Conservation (phyloP, 2,329 filamentous ascomycete genomes). For the Bisporella sp. region DNA sequence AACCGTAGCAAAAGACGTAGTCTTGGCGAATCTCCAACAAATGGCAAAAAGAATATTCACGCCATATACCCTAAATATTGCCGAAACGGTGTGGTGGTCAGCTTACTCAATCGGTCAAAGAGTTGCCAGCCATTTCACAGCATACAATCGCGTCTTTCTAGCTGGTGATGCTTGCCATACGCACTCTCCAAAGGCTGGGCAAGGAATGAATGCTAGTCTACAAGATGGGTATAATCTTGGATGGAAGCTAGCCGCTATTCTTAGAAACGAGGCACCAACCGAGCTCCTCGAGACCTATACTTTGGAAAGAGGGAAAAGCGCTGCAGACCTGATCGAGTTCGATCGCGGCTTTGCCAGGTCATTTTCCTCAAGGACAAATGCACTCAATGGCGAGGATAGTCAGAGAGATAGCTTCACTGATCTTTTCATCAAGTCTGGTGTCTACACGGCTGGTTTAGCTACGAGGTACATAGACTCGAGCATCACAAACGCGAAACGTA, state of each 20-base stretch:
- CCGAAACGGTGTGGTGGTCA: conserved; percentile 43
- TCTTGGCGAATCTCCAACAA: conserved; percentile 43
- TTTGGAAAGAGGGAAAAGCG: conserved; percentile 45
- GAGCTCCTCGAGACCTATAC: conserved; percentile 46
- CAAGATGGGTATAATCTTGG: conserved; percentile 57
- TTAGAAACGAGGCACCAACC: conserved; percentile 36
- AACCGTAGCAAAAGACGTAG: conserved; percentile 46
- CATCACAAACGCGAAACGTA: conserved; percentile 33
- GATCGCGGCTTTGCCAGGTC: conserved; percentile 47
- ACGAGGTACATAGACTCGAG: conserved; percentile 44
- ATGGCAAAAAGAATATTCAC: conserved; percentile 34
- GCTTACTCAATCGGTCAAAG: conserved; percentile 52
- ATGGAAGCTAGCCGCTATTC: conserved; percentile 48
- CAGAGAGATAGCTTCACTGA: conserved; percentile 38
- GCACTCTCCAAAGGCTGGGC: conserved; percentile 56
- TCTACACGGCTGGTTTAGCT: conserved; percentile 54
- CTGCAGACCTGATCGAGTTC: conserved; percentile 53
- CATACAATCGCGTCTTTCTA: conserved; percentile 45
- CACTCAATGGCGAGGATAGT: conserved; percentile 33
- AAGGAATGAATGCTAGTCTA: conserved; percentile 50
- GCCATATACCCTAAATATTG: conserved; percentile 18
- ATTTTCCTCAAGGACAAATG: conserved; percentile 37
- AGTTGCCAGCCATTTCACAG: conserved; percentile 50
- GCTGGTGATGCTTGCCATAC: conserved; percentile 52
- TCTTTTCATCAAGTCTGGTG: conserved; percentile 48